These are phyloP conservation scores for Vitis cinerea DNA, from an alignment of 164 flowering plant species.

Conservation along the genomic window DNA sequence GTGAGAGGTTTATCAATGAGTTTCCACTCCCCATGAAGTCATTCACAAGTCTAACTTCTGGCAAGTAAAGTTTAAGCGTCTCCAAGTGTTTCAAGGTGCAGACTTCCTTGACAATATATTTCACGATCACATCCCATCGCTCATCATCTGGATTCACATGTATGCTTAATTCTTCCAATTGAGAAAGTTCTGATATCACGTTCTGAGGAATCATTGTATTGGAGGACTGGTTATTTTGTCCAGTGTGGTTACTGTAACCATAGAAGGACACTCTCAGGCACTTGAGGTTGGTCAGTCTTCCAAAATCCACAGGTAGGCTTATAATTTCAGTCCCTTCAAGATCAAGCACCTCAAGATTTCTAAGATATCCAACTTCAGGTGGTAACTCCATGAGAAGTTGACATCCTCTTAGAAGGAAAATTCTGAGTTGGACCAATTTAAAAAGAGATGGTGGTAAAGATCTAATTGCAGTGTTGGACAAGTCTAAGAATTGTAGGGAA, in stretches of 20 bases:
- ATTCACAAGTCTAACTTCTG: background rate
- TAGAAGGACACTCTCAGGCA: constrained; percentile 14
- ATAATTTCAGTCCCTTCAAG: constrained; percentile 18
- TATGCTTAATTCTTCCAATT: constrained; percentile 2
- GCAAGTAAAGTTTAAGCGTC: background rate
- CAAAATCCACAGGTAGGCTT: constrained; percentile 10
- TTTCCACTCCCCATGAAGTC: background rate
- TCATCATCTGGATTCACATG: too few relatives aligned
- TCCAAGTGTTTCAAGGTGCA: background rate
- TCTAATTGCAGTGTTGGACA: too few relatives aligned
- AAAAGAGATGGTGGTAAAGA: too few relatives aligned
- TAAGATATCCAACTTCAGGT: constrained; percentile 13
- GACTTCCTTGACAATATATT: background rate
- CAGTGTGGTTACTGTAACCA: background rate
- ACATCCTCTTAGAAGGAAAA: too few relatives aligned
- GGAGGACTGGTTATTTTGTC: background rate
- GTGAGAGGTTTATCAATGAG: too few relatives aligned
- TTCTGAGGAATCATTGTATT: background rate
- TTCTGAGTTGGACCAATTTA: too few relatives aligned
- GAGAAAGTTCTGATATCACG: background rate
- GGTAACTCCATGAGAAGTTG: too few relatives aligned
- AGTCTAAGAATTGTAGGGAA: too few relatives aligned
- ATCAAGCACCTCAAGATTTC: constrained; percentile 23
- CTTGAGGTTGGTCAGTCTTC: constrained; percentile 6
- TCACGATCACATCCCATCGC: background rate